phyloP scores from a whole-genome alignment of 805 yeast species.

The Brettanomyces anomalus region DNA sequence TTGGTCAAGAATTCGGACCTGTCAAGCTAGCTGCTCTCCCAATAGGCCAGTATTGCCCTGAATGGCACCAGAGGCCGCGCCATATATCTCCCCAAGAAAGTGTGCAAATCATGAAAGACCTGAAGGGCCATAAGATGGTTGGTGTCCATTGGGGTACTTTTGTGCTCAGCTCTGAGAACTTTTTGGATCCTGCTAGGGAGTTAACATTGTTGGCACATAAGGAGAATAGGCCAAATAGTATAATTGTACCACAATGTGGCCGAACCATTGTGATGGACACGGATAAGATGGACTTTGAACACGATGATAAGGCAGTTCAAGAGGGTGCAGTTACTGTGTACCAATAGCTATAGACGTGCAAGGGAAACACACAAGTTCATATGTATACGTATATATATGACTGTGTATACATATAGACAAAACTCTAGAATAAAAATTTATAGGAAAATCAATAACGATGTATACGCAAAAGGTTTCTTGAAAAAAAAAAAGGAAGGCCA shows the following conservation, averaged over 20 bases:
- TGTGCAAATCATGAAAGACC: conserved; percentile 51
- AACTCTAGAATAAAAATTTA: neutral
- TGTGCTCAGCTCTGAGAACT: conserved; percentile 79
- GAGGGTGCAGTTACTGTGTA: conserved; percentile 10
- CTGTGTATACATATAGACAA: neutral
- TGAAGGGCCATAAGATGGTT: conserved; percentile 52
- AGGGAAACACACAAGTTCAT: neutral
- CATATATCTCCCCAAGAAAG: conserved; percentile 82
- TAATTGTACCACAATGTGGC: conserved; percentile 69
- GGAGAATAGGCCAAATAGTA: conserved; percentile 28
- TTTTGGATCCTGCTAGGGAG: conserved; percentile 67
- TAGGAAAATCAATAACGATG: neutral
- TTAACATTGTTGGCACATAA: conserved; percentile 42
- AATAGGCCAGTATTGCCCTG: conserved; percentile 91
- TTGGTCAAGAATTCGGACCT: conserved; percentile 57
- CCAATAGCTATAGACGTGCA: conserved; percentile 5
- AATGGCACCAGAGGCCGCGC: conserved; percentile 88
- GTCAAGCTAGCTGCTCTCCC: conserved; percentile 68
- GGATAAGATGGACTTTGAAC: conserved; percentile 11
- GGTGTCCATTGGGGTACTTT: conserved; percentile 99
- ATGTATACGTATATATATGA: neutral
- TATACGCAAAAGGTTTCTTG: neutral
- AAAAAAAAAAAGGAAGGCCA: neutral
- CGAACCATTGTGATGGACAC: conserved; percentile 49
- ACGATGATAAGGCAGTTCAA: conserved; percentile 6